Base-by-base conservation (phyloP, 164 flowering plant species). In the Stephania japonica region DNA sequence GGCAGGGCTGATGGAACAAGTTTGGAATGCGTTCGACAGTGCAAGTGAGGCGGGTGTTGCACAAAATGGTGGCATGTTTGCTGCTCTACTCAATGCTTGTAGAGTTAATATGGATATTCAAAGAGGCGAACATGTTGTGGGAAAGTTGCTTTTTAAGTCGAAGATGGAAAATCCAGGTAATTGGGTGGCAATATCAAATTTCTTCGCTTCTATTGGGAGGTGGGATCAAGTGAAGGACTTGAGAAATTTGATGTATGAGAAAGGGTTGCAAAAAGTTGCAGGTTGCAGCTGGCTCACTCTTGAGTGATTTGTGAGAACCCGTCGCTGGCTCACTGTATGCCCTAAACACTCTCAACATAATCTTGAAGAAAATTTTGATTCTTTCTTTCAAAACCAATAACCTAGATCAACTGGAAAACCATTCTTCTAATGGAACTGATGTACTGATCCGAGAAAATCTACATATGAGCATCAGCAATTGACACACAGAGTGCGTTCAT, bases 181-280 rank as follows among this genome's bases (percentile, higher is more conserved):
- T 67, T 81, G 77, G 64, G 81, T 89, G 10, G 72, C 81, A 65
- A 66, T 87, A 44, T 85, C 91, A 11, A 85, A 89, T 75, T 82
- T 86, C 24, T 86, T 84, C 82, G 90, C 90, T 50, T 80, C 84
- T n/a, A 67, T 78, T 68, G 89, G 87, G 38, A 86, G 72, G 75
- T 86, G 89, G 88, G 89, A 85, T 19, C 62, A 41, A 65, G 89
- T 77, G 16, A 78, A 81, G 68, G 68, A 77, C 16, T 71, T 87
- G 70, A 85, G 92, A 78, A 77, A 64, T 64, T 6, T 70, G 13
- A 83, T 86, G 86, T 73, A 23, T 62, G 76, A 76, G 69, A 87
- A 73, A 74, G 78, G 84, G 13, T 72, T 87, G 63, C 64, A 32
- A 42, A 89, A 89, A 78, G 84, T 78, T 47, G 75, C 72, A 41